Percentiles rank a stretch among this genome's conserved stretches.
Conservation (phyloP, 306 rosid genomes). For the Glycyrrhiza uralensis region DNA sequence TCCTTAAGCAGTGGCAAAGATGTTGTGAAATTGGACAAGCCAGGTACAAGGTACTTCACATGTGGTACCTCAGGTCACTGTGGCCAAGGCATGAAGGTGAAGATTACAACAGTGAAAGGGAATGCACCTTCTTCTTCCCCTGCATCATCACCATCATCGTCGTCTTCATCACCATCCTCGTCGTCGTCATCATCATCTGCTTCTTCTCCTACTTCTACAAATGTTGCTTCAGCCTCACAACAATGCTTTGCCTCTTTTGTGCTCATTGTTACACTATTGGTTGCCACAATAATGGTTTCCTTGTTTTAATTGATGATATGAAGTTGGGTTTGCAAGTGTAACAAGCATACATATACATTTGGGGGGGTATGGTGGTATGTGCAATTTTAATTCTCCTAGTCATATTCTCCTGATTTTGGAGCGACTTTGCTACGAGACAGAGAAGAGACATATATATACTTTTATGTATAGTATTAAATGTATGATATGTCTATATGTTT, state of each 20-base stretch:
- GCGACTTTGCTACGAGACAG: neutral
- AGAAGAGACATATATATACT: neutral
- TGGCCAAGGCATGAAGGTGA: slow-evolving; percentile 79
- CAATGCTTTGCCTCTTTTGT: slow-evolving; percentile 19
- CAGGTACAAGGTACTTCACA: slow-evolving; percentile 37
- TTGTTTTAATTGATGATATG: slow-evolving; percentile 17
- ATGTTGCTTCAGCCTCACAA: slow-evolving; percentile 33
- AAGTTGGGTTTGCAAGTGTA: neutral
- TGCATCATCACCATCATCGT: slow-evolving; percentile 23
- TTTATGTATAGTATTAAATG: neutral
- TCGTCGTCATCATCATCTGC: slow-evolving; percentile 27
- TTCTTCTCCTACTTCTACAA: slow-evolving; percentile 31
- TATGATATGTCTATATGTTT: neutral
- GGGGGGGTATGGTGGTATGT: neutral
- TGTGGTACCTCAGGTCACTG: slow-evolving; percentile 79
- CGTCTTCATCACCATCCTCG: neutral
- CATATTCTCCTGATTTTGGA: neutral
- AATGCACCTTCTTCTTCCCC: slow-evolving; percentile 50
- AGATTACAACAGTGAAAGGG: slow-evolving; percentile 45
- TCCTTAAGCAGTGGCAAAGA: slow-evolving; percentile 57
- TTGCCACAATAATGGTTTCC: slow-evolving; percentile 9
- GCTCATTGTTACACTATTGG: slow-evolving; percentile 22
- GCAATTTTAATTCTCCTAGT: neutral
- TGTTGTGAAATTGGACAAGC: slow-evolving; percentile 35
- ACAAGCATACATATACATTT: neutral